phyloP scores from a whole-genome alignment of 345 rosid genomes.

The Linum trigynum region DNA sequence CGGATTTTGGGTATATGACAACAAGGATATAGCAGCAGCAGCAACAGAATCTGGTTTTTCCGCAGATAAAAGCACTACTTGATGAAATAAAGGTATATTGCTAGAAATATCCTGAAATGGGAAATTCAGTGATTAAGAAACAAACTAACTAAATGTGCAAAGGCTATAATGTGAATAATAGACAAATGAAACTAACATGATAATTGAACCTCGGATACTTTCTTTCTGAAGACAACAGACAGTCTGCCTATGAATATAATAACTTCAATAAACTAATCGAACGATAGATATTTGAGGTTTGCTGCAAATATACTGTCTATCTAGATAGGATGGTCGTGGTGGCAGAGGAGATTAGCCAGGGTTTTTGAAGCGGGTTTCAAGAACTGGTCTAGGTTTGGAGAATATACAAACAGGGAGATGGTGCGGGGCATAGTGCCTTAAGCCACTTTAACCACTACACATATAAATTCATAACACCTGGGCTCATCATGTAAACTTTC shows the following conservation, averaged over 20 bases:
- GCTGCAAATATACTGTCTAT: too few relatives aligned
- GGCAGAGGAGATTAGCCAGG: too few relatives aligned
- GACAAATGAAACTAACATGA: background rate
- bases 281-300: too few relatives aligned
- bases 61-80: constrained; percentile 64
- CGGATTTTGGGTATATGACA: constrained; percentile 51
- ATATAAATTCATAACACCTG: too few relatives aligned
- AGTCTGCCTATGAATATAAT: background rate
- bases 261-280: background rate
- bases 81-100: constrained; percentile 55
- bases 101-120: constrained; percentile 48
- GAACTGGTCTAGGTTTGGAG: too few relatives aligned
- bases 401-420: too few relatives aligned
- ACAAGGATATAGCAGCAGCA: constrained; percentile 67
- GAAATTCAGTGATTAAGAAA: background rate
- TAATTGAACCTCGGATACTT: too few relatives aligned
- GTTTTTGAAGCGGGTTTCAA: too few relatives aligned
- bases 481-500: too few relatives aligned
- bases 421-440: too few relatives aligned
- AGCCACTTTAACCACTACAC: too few relatives aligned
- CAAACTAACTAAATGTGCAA: background rate
- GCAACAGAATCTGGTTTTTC: constrained; percentile 63
- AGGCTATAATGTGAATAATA: background rate
- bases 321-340: too few relatives aligned
- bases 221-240: background rate